Conservation (phyloP, 345 rosid genomes). For the Eucalyptus camaldulensis region DNA sequence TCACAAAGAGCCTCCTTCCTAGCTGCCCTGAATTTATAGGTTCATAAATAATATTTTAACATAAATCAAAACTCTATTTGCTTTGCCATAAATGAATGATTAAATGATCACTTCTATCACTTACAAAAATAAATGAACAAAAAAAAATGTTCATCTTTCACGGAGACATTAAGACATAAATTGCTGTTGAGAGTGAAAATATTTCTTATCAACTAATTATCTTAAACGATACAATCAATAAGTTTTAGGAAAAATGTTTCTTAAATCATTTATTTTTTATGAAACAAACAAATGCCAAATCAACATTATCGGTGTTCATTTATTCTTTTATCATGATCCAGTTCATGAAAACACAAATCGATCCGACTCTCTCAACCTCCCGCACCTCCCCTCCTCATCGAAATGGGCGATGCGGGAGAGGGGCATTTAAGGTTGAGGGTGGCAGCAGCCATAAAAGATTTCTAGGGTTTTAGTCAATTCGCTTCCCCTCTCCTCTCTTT, state of each 20-base stretch:
- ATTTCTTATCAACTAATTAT: too few relatives aligned
- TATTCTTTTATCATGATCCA: not conserved
- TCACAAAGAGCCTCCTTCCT: not conserved
- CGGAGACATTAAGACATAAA: too few relatives aligned
- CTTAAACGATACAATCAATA: not conserved
- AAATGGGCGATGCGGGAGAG: not conserved
- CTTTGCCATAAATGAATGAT: too few relatives aligned
- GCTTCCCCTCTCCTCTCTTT: not conserved
- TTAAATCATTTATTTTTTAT: too few relatives aligned
- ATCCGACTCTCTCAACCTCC: not conserved
- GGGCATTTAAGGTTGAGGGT: not conserved
- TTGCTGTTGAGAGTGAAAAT: not conserved
- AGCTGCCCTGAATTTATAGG: not conserved
- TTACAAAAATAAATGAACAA: too few relatives aligned
- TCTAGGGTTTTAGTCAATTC: not conserved
- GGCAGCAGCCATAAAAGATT: not conserved
- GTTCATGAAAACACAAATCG: not conserved
- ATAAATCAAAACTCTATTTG: not conserved
- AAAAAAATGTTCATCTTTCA: too few relatives aligned
- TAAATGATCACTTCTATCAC: too few relatives aligned
- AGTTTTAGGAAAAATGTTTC: rapidly evolving
- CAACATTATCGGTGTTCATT: not conserved
- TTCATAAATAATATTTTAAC: not conserved
- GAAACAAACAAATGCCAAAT: not conserved
- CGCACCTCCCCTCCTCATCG: not conserved